phyloP scores from a whole-genome alignment of 306 rosid genomes.

The Quercus suber region DNA sequence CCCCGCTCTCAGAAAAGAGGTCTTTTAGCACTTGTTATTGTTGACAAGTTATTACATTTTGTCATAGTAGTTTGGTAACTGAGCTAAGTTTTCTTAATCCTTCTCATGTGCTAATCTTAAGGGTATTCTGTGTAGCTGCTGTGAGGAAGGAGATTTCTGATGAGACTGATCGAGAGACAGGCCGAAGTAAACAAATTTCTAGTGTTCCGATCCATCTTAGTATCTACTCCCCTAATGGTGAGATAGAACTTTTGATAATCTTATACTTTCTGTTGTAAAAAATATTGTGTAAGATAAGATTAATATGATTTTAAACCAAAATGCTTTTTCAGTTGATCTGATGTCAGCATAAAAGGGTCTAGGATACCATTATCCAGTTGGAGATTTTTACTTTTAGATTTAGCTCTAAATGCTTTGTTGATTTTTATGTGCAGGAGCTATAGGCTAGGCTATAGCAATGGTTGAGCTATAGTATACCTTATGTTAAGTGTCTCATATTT shows the following conservation, averaged over 20 bases:
- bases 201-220: constrained; percentile 77
- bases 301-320: constrained; percentile 41
- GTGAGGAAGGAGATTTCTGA: constrained; percentile 86
- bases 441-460: not conserved
- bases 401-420: not conserved
- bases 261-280: not conserved
- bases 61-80: not conserved
- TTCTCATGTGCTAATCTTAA: not conserved
- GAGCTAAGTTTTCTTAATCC: not conserved
- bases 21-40: not conserved
- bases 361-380: not conserved
- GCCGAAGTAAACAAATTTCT: constrained; percentile 31
- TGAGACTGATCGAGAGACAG: constrained; percentile 94
- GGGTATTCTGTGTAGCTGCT: constrained; percentile 20
- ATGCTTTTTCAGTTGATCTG: not conserved
- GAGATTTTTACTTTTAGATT: not conserved
- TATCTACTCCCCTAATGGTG: constrained; percentile 85
- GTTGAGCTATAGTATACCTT: not conserved
- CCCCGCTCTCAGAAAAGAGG: not conserved
- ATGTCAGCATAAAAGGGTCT: not conserved
- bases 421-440: not conserved
- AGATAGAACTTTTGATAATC: constrained; percentile 16
- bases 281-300: constrained; percentile 33
- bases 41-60: not conserved
- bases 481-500: not conserved